Base-by-base conservation (phyloP, 73 alveolate genomes). In the Paramecium caudatum region DNA sequence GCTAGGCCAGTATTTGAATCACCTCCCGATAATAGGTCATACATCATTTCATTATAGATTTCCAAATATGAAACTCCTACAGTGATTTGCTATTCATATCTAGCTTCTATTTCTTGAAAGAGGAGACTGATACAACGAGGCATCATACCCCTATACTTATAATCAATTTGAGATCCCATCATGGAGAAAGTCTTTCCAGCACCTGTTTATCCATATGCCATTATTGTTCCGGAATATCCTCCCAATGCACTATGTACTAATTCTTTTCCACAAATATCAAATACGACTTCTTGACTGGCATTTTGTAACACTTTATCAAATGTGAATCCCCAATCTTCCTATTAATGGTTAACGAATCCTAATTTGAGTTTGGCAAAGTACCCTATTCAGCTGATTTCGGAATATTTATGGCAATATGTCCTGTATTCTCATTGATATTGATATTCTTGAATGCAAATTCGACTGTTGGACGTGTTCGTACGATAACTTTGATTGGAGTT, bases 111-210 rank as follows among this genome's bases (percentile, higher is more conserved):
- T 92, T 98, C 99, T 43, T 96, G 91, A 95, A 96, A 99, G 25
- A 98, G 91, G 61, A 93, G 93, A 27, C 97, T 91, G 78, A 99
- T 91, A 17, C 99, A 95, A 81, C 99, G 91, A 3, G 99, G 99
- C 63, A 97, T 96, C 61, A 99, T 90, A 36, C 99, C 99, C 74
- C 99, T 97, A 94, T 96, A 98, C 84, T 97, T 97, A 94, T 92
- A 95, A 84, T 97, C 97, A 46, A 95, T 91, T 48, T 97, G 93
- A 83, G 99, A 94, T 32, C 99, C 99, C 34, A 95, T 92, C 99
- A 98, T 99, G 34, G 99, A 97, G 96, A 97, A 98, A 6, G 99
- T 98, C 94, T 98, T 98, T 15, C 99, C 99, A 68, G 99, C 99
- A 4, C 99, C 99, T n/a, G 99, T 98, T 91, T 98, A 98, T 39